Evolutionary conservation across 805 yeast species (phyloP), one percentile per base, ranked within the genome.

Genomic region (Candida saitoana): DNA sequence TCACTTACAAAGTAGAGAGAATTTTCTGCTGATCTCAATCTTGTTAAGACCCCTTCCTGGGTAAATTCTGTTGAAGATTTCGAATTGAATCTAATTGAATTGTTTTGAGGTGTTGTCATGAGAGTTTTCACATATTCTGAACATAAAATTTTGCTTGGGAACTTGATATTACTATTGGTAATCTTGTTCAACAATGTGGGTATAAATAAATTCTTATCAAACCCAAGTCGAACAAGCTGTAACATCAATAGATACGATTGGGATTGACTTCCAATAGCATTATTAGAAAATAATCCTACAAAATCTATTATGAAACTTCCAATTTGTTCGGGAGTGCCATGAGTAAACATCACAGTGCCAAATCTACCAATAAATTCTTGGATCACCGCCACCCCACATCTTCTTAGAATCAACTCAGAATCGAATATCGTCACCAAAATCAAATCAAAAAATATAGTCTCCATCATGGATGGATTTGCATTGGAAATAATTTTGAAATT

Each of bases 311-410:
- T 68, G 44, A 66, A 63, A 5, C 55, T 51, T 7, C 74, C 67
- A 12, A 62, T 39, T 1, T 35, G 33, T 3, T 35, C 45, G 1
- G 25, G 49, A 11, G 51, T 50, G 16, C 38, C 16, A 3, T 49
- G 39, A 3, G 44, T 48, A 52, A 79, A 63, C 19, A 71, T 43
- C 22, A 43, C 24, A 9, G 62, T 62, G 1, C 86, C 86, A 55
- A 79, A 82, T 29, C 97, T 65, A 0, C 98, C 98, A 2, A 87
- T 57, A 12, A 84, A 69, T 53, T 90, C 98, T 55, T 90, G 97
- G 5, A 90, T 52, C 0, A 93, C 91, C 1, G 97, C 96, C 4
- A 87, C 70, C 1, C 90, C 82, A 14, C 96, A 90, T 43, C 95
- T 69, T 42, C 96, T 69, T 4, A 89, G 76, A 44, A 81, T 72